Percentiles rank a stretch among this genome's conserved stretches.
Evolutionary conservation across 2,329 filamentous ascomycete species (phyloP).

Genomic region (Paracamarosporium sp.): DNA sequence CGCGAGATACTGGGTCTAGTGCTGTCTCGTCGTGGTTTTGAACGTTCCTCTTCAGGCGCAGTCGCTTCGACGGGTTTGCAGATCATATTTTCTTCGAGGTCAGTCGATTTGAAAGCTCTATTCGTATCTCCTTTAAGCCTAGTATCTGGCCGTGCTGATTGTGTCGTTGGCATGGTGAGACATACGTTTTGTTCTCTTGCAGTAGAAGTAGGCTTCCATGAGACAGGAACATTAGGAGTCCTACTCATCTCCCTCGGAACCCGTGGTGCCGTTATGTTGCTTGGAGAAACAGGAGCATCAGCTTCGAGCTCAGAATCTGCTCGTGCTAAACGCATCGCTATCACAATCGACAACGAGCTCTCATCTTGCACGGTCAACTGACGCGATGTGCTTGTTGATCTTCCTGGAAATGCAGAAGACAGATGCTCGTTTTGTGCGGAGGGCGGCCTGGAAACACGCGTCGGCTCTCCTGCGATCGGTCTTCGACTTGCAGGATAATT

Average conservation of each 20-base stretch:
- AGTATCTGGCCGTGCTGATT: neutral
- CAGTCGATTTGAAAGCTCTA: neutral
- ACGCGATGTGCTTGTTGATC: neutral
- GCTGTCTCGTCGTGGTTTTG: neutral
- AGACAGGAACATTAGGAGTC: neutral
- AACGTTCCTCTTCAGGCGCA: neutral
- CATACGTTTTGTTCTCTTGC: neutral
- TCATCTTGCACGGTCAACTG: too few species aligned
- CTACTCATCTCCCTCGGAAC: neutral
- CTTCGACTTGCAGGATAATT: slow-evolving; percentile 5
- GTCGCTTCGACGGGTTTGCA: too few species aligned
- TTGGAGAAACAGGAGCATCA: neutral
- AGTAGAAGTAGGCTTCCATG: neutral
- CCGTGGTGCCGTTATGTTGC: neutral
- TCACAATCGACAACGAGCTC: too few species aligned
- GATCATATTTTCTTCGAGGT: too few species aligned
- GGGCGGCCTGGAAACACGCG: slow-evolving; percentile 2
- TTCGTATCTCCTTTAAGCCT: neutral
- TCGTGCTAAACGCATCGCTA: too few species aligned
- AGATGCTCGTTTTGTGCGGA: neutral
- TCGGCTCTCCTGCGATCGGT: slow-evolving; percentile 2
- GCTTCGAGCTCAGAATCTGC: too few species aligned
- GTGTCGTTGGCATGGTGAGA: neutral
- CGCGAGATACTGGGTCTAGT: too few species aligned
- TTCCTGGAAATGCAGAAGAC: neutral